Base-by-base conservation (phyloP, 2,329 filamentous ascomycete species). In the Aspergillus sp. region DNA sequence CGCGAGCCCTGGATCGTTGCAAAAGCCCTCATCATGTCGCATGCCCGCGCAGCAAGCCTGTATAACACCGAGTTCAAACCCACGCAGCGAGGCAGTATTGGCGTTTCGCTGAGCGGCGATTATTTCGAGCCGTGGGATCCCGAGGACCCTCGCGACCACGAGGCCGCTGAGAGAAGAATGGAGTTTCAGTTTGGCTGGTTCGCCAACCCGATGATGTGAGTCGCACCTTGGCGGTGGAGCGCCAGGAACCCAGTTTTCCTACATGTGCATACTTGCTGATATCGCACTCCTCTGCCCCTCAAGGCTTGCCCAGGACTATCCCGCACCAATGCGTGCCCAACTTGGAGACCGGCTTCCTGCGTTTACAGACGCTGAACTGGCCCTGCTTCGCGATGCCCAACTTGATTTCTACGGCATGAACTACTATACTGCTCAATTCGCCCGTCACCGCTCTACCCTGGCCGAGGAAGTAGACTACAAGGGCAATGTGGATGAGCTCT, bases 181-280 rank as follows among this genome's bases (percentile, higher is more conserved):
- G 53, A 63, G 30, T 72, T 72, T 48, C 64, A 69, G 41, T 64
- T 71, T 62, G 78, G 73, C 19, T 79, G 76, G 73, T 81, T 80
- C 63, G 74, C 70, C 4, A 70, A 79, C 41, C 78, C 78, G 0
- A 69, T 77, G 22, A 79, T 38, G 31, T 38, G 13, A 15, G 31
- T 38, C 4, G 13, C 31, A 34, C 9, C 31, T 38, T 7, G 8
- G 4, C 3, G 31, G 9, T 77, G 7, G 76, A 71, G 4, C 25
- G 4, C 25, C 6, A 7, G 25, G 25, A 7, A 28, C 6, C 6
- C 4, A 7, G 25, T 28, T 28, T 1, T 7, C 25, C 25, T 28
- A 28, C 25, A 28, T 28, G 25, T 28, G 25, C 25, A 4, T 4
- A 7, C 25, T 28, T 4, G 25, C 25, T 28, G 25, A 28, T 28